Percentiles rank a stretch among this genome's conserved stretches.
Conservation (phyloP, 805 yeast species). For the Candida schatavii region DNA sequence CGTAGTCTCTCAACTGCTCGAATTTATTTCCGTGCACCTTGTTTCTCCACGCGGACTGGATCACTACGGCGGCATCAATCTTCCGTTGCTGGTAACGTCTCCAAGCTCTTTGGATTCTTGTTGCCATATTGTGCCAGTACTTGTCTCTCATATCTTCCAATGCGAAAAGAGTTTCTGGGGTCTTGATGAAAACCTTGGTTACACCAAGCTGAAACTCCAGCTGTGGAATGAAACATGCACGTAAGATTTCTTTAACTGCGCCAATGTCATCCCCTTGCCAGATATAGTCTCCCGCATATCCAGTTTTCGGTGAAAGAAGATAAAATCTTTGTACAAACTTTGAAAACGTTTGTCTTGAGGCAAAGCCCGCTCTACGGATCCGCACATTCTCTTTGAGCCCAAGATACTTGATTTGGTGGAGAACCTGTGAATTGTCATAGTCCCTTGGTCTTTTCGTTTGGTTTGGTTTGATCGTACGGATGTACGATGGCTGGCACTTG, state of each 20-base stretch:
- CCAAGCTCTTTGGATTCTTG: conserved; percentile 96
- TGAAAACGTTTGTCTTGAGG: conserved; percentile 94
- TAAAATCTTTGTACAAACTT: conserved; percentile 94
- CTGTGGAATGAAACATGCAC: conserved; percentile 63
- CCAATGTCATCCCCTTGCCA: conserved; percentile 55
- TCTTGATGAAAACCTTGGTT: conserved; percentile 88
- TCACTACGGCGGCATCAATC: conserved; percentile 78
- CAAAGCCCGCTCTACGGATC: conserved; percentile 97
- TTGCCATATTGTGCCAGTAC: conserved; percentile 98
- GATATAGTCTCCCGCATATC: conserved; percentile 79
- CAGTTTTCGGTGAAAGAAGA: conserved; percentile 79
- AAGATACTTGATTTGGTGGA: conserved; percentile 92
- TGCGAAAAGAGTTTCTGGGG: conserved; percentile 95
- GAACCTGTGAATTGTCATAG: conserved; percentile 82
- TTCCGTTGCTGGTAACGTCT: conserved; percentile 76
- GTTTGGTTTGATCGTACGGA: conserved; percentile 96
- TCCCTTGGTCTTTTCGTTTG: conserved; percentile 89
- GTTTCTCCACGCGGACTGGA: conserved; percentile 82
- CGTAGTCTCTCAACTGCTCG: conserved; percentile 82
- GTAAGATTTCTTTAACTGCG: conserved; percentile 50
- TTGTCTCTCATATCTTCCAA: conserved; percentile 94
- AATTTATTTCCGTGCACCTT: conserved; percentile 77
- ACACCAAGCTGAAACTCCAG: conserved; percentile 90
- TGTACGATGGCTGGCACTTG: conserved; percentile 90
- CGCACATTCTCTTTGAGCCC: conserved; percentile 97